Evolutionary conservation across 257 asterid genomes (phyloP).

Genomic region (Perilla frutescens): DNA sequence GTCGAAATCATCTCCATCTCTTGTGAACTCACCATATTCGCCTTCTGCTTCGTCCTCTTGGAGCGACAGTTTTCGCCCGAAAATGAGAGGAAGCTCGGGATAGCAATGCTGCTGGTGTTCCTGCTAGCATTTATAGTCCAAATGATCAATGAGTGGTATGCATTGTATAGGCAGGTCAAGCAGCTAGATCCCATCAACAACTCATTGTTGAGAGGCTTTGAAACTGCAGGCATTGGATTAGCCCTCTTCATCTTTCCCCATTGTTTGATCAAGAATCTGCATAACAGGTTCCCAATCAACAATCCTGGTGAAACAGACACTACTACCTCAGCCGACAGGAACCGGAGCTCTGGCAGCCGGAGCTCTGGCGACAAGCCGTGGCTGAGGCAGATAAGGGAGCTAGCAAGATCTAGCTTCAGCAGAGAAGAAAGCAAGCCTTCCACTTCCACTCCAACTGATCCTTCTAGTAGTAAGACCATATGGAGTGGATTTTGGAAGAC

Average conservation of each 20-base stretch:
- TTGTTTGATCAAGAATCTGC: conserved; percentile 47
- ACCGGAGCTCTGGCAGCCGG: conserved; percentile 54
- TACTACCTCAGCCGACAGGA: conserved; percentile 43
- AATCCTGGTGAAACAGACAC: conserved; percentile 42
- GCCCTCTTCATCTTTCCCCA: conserved; percentile 59
- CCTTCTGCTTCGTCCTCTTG: conserved; percentile 56
- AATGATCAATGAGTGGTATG: conserved; percentile 62
- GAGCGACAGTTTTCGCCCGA: conserved; percentile 47
- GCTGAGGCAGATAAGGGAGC: conserved; percentile 72
- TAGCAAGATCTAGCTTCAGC: conserved; percentile 75
- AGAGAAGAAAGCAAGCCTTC: conserved; percentile 52
- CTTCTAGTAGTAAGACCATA: conserved; percentile 64
- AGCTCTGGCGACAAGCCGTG: conserved; percentile 77
- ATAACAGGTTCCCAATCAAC: conserved; percentile 48
- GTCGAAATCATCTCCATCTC: conserved; percentile 78
- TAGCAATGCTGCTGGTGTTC: conserved; percentile 64
- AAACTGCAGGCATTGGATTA: conserved; percentile 64
- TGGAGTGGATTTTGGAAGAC: conserved; percentile 72
- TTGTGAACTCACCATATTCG: conserved; percentile 59
- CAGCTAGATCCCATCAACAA: conserved; percentile 59
- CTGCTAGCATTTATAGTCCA: conserved; percentile 53
- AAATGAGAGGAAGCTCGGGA: conserved; percentile 61
- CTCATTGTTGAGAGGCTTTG: conserved; percentile 65
- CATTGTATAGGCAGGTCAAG: conserved; percentile 64
- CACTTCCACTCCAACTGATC: conserved; percentile 45